These are phyloP conservation scores for Apiotrichum domesticum DNA, from an alignment of 1,284 basidiomycete genomes.

Conservation along the genomic window DNA sequence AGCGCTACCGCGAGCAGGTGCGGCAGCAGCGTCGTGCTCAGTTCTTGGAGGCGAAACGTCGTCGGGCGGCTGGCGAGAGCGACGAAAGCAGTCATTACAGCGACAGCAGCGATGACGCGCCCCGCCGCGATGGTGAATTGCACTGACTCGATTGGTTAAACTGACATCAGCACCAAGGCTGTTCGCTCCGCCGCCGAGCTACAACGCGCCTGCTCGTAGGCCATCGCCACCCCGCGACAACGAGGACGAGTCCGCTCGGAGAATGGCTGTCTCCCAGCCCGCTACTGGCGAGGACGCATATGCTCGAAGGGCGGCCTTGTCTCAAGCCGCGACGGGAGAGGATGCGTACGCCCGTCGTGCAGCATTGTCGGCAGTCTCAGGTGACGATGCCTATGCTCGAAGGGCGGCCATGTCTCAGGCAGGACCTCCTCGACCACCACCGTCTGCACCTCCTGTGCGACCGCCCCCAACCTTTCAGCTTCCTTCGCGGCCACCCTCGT, in stretches of 20 bases:
- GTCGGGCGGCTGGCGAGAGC: constrained; percentile 27
- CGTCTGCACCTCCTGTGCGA: constrained; percentile 2
- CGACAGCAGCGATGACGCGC: constrained; percentile 41
- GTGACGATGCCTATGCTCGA: constrained; percentile 41
- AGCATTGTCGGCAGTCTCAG: constrained; percentile 19
- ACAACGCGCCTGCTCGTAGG: constrained; percentile 7
- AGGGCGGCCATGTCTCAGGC: constrained; percentile 22
- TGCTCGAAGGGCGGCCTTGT: constrained; percentile 31
- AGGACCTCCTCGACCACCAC: neutral
- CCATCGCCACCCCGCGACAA: constrained; percentile 6
- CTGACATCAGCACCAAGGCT: constrained; percentile 34
- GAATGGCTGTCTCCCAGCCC: constrained; percentile 23
- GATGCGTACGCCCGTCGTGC: constrained; percentile 39
- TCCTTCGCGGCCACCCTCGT: neutral
- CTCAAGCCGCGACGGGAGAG: constrained; percentile 16
- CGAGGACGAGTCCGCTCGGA: constrained; percentile 40
- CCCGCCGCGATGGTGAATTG: constrained; percentile 40
- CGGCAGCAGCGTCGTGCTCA: constrained; percentile 30
- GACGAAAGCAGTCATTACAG: constrained; percentile 39
- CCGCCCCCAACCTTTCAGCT: neutral
- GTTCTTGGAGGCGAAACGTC: constrained; percentile 7
- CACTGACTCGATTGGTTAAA: neutral
- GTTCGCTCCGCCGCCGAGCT: constrained; percentile 42
- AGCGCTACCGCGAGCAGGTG: constrained; percentile 35
- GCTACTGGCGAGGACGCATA: constrained; percentile 36